Percentiles rank a stretch among this genome's conserved stretches.
Conservation (phyloP, 306 rosid genomes). For the Quercus glauca region DNA sequence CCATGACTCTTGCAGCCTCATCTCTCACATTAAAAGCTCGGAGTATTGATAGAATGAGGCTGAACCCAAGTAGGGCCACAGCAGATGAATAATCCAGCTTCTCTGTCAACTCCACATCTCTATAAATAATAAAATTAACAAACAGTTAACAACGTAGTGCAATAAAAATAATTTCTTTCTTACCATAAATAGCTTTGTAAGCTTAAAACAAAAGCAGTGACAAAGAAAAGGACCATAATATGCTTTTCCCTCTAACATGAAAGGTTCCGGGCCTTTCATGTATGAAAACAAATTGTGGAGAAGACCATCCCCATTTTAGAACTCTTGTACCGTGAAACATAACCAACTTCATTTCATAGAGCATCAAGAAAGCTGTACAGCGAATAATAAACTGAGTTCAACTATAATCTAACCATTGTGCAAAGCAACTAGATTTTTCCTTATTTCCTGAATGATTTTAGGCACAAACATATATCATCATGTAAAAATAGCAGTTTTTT, state of each 20-base stretch:
- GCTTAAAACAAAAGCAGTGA: background rate
- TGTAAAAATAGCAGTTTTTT: background rate
- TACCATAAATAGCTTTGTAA: background rate
- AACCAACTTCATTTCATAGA: background rate
- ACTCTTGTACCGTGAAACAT: background rate
- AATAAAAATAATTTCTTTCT: background rate
- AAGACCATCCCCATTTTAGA: background rate
- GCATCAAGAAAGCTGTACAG: background rate
- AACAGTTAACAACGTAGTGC: background rate
- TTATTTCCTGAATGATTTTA: background rate
- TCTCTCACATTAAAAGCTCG: slow-evolving; percentile 78
- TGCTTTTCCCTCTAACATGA: background rate
- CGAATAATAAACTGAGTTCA: background rate
- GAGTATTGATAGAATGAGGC: slow-evolving; percentile 64
- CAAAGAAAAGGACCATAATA: background rate
- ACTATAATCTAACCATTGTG: background rate
- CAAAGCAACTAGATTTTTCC: background rate
- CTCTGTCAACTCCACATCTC: slow-evolving; percentile 91
- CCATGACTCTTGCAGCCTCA: slow-evolving; percentile 90
- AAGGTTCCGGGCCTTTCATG: background rate
- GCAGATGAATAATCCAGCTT: slow-evolving; percentile 83
- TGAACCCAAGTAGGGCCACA: slow-evolving; percentile 79
- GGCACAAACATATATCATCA: background rate
- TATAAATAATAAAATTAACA: slow-evolving; percentile 33
- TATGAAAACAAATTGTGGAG: background rate